Base-by-base conservation (phyloP, 768 basidiomycete genomes). In the Sistotremastrum suecicum region DNA sequence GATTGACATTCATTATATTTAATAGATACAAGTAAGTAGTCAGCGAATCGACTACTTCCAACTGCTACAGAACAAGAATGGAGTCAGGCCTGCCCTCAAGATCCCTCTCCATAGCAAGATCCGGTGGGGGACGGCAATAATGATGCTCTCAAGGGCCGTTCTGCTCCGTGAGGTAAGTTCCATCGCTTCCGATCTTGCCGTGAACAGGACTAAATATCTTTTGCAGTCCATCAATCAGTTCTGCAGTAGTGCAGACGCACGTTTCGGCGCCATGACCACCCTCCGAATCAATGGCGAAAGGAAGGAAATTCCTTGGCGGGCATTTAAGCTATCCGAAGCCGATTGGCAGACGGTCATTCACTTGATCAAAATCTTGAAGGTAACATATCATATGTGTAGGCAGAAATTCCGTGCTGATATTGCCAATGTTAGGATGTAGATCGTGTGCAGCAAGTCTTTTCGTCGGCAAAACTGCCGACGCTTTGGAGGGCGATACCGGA, bases 221-320 rank as follows among this genome's bases (percentile, higher is more conserved):
- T n/a, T n/a, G n/a, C n/a, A 54, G 48, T 11, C 50, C 3, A 48
- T 56, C 30, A 48, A 53, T 11, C 5, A 48, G 0, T 53, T 55
- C 36, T 20, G 52, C 11, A 53, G 54, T 54, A 51, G 53, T 1
- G 57, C 62, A 0, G 56, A 63, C 41, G 39, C 53, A 4, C 47
- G 55, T 4, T 64, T 50, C 45, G 58, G 62, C 3, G 57, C 62
- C 3, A 60, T 64, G 38, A 64, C 62, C 0, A 51, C 51, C 3
- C 50, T 62, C 7, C 48, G 47, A 5, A 32, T 34, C 7, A 40
- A 57, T n/a, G 52, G 51, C 4, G 12, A 45, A 5, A 20, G 50
- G 2, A 62, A 60, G 42, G 45, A 60, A 10, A 59, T 63, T 9
- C 56, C 50, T 1, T 62, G 62, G 59, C 41, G 44, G 1, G 53